Evolutionary conservation across 257 asterid species (phyloP).

Genomic region (Salvia miltiorrhiza): DNA sequence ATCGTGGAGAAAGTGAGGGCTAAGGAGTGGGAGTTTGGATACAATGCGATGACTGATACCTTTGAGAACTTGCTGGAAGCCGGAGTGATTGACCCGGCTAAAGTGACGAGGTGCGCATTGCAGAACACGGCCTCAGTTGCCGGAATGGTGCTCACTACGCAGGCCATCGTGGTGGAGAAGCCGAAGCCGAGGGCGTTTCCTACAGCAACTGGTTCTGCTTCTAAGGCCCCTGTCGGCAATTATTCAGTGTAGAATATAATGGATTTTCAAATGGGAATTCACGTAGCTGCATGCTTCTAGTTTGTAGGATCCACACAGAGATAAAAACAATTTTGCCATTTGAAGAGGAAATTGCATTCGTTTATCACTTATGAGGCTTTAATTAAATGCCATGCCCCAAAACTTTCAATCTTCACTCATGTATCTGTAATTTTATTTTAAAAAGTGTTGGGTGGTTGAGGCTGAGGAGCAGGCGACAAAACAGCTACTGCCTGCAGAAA

Average conservation of each 20-base stretch:
- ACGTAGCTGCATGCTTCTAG: not conserved
- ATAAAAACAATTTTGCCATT: conserved; percentile 6
- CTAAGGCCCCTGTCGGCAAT: conserved; percentile 29
- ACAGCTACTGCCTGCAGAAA: too few species aligned
- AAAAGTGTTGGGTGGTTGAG: too few species aligned
- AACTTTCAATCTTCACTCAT: too few species aligned
- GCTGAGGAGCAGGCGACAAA: too few species aligned
- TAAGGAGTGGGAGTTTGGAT: conserved; percentile 90
- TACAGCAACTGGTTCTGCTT: conserved; percentile 35
- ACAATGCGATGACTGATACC: conserved; percentile 82
- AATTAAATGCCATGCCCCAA: too few species aligned
- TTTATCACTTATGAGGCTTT: not conserved
- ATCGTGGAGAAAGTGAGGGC: too few species aligned
- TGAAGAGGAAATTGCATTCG: not conserved
- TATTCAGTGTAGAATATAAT: conserved; percentile 43
- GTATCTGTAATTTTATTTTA: too few species aligned
- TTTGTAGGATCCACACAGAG: not conserved
- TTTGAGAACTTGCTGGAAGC: conserved; percentile 76
- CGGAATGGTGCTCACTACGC: conserved; percentile 97
- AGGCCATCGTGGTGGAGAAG: conserved; percentile 93
- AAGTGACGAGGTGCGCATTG: conserved; percentile 86
- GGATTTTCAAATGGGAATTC: not conserved
- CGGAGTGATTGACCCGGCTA: conserved; percentile 94
- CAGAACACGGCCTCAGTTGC: conserved; percentile 93
- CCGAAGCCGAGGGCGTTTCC: conserved; percentile 53